These are phyloP conservation scores for Suillus alpinus DNA, from an alignment of 768 basidiomycete species.

Conservation along the genomic window DNA sequence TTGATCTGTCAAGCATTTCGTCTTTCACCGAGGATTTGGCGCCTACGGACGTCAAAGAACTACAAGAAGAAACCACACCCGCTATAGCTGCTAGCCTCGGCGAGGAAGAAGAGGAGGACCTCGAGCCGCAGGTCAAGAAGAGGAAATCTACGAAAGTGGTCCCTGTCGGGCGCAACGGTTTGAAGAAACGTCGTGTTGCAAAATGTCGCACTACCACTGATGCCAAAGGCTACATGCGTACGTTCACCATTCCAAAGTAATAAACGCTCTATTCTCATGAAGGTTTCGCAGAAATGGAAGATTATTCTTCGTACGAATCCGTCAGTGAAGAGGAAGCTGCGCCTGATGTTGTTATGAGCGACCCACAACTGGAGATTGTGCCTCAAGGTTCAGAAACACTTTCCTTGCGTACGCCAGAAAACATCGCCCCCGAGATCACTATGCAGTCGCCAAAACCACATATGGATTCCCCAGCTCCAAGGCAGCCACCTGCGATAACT, in stretches of 20 bases:
- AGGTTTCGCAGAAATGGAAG: slow-evolving; percentile 56
- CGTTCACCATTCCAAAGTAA: slow-evolving; percentile 17
- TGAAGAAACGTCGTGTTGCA: slow-evolving; percentile 68
- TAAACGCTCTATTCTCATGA: slow-evolving; percentile 1
- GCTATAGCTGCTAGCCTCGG: slow-evolving; percentile 19
- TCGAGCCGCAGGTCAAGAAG: slow-evolving; percentile 34
- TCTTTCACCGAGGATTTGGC: background rate
- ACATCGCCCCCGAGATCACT: background rate
- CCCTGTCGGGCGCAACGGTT: slow-evolving; percentile 71
- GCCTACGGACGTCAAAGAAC: background rate
- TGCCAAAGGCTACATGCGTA: slow-evolving; percentile 74
- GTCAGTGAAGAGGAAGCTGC: slow-evolving; percentile 56
- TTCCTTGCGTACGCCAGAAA: background rate
- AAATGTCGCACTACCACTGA: slow-evolving; percentile 57
- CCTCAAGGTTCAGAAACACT: background rate
- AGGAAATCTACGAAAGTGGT: slow-evolving; percentile 27
- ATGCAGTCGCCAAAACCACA: background rate
- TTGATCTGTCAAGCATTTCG: background rate
- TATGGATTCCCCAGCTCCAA: background rate
- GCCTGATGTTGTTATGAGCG: background rate
- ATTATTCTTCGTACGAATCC: slow-evolving; percentile 81
- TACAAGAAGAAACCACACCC: background rate
- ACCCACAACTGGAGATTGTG: background rate
- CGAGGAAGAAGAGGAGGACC: slow-evolving; percentile 23
- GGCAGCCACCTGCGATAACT: background rate